Conservation (phyloP, 305 asterid genomes). For the Fraxinus angustifolia region DNA sequence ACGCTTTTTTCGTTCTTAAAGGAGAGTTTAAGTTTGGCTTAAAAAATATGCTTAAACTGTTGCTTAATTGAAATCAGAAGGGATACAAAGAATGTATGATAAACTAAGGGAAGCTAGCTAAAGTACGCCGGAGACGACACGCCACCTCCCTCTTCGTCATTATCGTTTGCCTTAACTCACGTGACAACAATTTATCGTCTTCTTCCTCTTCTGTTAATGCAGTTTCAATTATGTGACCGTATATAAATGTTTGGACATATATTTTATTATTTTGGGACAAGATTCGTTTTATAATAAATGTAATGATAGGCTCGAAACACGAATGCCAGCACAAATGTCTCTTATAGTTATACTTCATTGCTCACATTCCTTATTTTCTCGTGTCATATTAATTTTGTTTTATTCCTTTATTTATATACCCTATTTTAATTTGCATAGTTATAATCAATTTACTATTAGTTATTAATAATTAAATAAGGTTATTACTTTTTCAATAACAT, state of each 20-base stretch:
- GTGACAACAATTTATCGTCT: background rate
- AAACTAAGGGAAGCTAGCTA: constrained; percentile 21
- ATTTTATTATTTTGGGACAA: background rate
- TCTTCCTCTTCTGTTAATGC: background rate
- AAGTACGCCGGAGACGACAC: constrained; percentile 37
- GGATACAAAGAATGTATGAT: background rate
- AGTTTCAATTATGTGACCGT: background rate
- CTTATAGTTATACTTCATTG: background rate
- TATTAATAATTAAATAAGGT: too few species aligned
- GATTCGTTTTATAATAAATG: background rate
- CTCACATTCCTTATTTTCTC: too few species aligned
- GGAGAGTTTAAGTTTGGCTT: constrained; percentile 19
- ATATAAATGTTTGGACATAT: background rate
- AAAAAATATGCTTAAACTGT: constrained; percentile 5
- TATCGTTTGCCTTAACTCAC: background rate
- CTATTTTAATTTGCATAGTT: too few species aligned
- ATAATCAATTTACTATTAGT: too few species aligned
- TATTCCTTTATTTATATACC: too few species aligned
- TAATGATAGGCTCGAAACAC: constrained; percentile 30
- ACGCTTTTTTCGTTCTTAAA: constrained; percentile 11
- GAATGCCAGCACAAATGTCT: constrained; percentile 18
- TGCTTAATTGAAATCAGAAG: constrained; percentile 15
- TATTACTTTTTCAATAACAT: too few species aligned
- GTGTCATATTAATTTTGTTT: too few species aligned
- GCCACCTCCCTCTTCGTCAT: constrained; percentile 14